A percentile compares a stretch with the other conserved stretches of the same genome.
Evolutionary conservation across 2,329 filamentous ascomycete genomes (phyloP).

Genomic region (Dactylellina drechsleri): DNA sequence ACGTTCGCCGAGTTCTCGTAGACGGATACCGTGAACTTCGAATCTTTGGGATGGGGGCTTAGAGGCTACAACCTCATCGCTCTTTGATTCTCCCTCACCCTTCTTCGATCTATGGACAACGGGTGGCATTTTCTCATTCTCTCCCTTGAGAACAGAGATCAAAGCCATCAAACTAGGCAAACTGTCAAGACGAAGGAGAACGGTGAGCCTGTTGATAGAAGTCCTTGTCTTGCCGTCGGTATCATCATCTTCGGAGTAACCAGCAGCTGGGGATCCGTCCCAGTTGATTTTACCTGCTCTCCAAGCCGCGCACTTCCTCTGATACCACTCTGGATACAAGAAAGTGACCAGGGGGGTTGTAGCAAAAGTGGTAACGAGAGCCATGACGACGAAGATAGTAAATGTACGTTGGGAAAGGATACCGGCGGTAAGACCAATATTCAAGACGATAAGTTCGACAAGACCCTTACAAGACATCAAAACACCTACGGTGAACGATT

Average conservation of each 20-base stretch:
- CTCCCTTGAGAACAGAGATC: conserved; percentile 78
- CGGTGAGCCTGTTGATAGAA: conserved; percentile 73
- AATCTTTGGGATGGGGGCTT: conserved; percentile 66
- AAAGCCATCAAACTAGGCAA: conserved; percentile 84
- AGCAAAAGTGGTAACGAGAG: conserved; percentile 82
- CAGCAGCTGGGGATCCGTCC: conserved; percentile 71
- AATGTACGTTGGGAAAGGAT: conserved; percentile 85
- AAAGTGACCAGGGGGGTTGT: conserved; percentile 79
- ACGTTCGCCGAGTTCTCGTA: conserved; percentile 88
- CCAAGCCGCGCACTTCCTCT: conserved; percentile 77
- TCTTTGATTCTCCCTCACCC: conserved; percentile 56
- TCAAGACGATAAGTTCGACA: conserved; percentile 92
- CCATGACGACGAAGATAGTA: conserved; percentile 96
- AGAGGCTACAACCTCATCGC: conserved; percentile 46
- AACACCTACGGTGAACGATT: conserved; percentile 85
- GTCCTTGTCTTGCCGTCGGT: conserved; percentile 62
- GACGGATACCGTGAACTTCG: conserved; percentile 82
- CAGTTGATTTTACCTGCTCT: conserved; percentile 90
- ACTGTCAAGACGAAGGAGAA: conserved; percentile 85
- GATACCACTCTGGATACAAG: conserved; percentile 81
- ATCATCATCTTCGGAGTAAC: conserved; percentile 56
- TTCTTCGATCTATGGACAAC: conserved; percentile 61
- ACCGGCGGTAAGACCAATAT: conserved; percentile 83
- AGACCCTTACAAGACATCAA: conserved; percentile 98
- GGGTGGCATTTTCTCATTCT: conserved; percentile 60